phyloP scores from a whole-genome alignment of 1,284 basidiomycete genomes.

The Ceratobasidium sp. region DNA sequence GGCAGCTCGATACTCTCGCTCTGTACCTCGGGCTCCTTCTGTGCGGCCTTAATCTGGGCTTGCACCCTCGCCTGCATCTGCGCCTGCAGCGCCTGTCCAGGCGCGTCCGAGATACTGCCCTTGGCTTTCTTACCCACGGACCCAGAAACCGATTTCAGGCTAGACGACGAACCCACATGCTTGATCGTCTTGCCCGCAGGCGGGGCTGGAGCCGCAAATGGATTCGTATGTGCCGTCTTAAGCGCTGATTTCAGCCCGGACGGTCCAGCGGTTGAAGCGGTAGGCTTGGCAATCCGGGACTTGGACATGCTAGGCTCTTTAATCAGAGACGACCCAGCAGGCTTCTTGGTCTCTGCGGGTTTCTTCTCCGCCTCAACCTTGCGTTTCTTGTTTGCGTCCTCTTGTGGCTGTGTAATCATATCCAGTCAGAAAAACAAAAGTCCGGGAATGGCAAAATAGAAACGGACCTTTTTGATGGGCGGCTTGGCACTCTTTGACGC shows the following conservation, averaged over 20 bases:
- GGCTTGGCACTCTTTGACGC: conserved; percentile 70
- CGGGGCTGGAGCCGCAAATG: conserved; percentile 23
- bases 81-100: conserved; percentile 71
- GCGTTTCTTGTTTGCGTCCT: conserved; percentile 78
- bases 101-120: conserved; percentile 52
- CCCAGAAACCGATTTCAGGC: conserved; percentile 20
- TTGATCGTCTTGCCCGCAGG: conserved; percentile 42
- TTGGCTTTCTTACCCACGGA: conserved; percentile 36
- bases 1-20: conserved; percentile 91
- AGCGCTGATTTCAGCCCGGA: conserved; percentile 45
- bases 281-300: conserved; percentile 58
- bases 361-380: conserved; percentile 72
- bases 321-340: conserved; percentile 59
- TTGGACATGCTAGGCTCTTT: conserved; percentile 50
- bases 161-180: conserved; percentile 34
- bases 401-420: conserved; percentile 60
- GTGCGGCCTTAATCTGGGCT: conserved; percentile 61
- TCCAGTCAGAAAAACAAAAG: neutral
- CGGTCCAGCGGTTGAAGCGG: conserved; percentile 53
- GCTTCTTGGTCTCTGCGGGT: conserved; percentile 69
- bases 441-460: neutral
- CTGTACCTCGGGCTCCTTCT: conserved; percentile 60
- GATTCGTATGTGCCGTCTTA: conserved; percentile 38
- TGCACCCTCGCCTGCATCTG: conserved; percentile 55
- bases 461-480: conserved; percentile 45